Evolutionary conservation across 768 basidiomycete species (phyloP), one percentile per base, ranked within the genome.

Genomic region (Lyophyllum shimeji): DNA sequence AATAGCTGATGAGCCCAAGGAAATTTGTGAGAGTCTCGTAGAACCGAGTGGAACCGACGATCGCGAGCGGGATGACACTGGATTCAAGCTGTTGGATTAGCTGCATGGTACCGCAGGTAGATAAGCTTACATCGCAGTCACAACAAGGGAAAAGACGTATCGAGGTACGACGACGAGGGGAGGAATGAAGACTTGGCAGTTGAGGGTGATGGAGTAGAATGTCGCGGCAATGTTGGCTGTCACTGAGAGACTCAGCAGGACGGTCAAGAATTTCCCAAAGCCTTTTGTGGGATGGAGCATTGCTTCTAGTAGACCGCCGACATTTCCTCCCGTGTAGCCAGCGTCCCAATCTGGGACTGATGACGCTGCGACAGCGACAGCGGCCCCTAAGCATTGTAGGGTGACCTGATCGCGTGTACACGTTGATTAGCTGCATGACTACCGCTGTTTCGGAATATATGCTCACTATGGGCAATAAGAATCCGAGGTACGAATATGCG

Each of bases 221-320:
- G 90, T 88, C 2, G 86, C 83, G 0, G 90, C 89, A 44, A 91
- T 87, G 71, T 94, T 95, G 2, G 83, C 89, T 1, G 85, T 84
- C 40, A 93, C 89, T 46, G 87, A 90, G 20, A 97, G 74, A 53
- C 89, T 89, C 58, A 95, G 77, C 44, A 96, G 71, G 33, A 94
- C 87, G 0, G 85, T 87, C 42, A 93, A 74, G 74, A 93, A 88
- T 65, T 89, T 88, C 6, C 90, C 86, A 66, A 91, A 92, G 29
- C 80, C 80, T 39, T 84, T 83, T 0, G 78, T 76, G 0, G 90
- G 90, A n/a, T 74, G 75, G 2, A 93, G 77, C 77, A 91, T 84
- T 2, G 87, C 87, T 47, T 79, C 76, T 7, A 93, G 63, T 7
- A 93, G 75, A 1, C 90, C 91, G 24, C 89, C 90, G 23, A 91